Conservation (phyloP, 164 flowering plant genomes). For the Tetracentron sinense region DNA sequence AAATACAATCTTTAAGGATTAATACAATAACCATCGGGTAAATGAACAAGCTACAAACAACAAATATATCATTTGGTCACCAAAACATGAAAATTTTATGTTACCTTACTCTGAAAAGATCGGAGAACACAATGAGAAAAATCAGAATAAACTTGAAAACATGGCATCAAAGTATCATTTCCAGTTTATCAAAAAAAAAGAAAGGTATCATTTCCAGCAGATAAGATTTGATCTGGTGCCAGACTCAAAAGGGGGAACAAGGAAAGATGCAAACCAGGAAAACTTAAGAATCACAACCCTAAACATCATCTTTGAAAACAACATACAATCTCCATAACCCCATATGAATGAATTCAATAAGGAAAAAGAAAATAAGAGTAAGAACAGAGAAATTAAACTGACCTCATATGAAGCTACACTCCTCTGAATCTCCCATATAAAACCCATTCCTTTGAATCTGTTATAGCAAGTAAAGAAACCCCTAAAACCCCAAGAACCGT, state of each 20-base stretch:
- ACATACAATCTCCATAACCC: not conserved
- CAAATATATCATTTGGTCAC: no score
- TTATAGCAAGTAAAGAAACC: conserved; percentile 7
- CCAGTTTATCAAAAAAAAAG: no score
- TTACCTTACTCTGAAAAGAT: no score
- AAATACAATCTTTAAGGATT: no score
- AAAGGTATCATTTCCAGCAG: no score
- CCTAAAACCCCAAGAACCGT: no score
- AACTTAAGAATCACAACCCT: not conserved
- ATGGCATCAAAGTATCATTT: not conserved
- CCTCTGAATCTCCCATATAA: conserved; percentile 18
- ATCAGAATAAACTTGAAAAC: not conserved
- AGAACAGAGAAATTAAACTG: conserved; percentile 21
- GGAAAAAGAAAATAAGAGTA: not conserved
- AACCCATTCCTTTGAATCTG: conserved; percentile 25
- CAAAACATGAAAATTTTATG: no score
- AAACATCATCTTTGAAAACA: not conserved
- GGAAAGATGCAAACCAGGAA: not conserved
- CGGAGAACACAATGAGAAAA: not conserved
- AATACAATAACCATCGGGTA: no score
- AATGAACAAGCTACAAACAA: no score
- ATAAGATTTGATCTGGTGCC: not conserved
- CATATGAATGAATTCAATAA: not conserved
- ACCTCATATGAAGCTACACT: conserved; percentile 23
- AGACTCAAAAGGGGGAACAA: not conserved